Base-by-base conservation (phyloP, 2,329 filamentous ascomycete species). In the Aspergillus sp. region DNA sequence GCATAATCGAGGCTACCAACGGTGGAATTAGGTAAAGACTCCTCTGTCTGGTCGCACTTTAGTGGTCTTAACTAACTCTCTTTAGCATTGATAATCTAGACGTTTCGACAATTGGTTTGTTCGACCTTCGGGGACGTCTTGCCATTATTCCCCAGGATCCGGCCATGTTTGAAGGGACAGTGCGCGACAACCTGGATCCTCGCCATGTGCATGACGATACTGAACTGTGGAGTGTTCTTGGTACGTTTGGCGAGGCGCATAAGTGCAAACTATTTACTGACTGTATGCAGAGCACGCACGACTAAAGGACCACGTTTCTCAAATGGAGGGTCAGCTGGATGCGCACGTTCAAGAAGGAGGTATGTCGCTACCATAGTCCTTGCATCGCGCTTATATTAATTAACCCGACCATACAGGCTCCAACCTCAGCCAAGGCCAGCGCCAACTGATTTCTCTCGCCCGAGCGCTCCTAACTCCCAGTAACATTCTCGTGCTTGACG, bases 131-230 rank as follows among this genome's bases (percentile, higher is more conserved):
- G 55, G 85, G 93, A 55, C 88, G 95, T 57, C 82, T 99, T 48
- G 93, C 95, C 55, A 99, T 99, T 70, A 99, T 99, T 65, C 95
- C 96, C 4, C 95, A 99, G 73, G 96, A 99, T 76, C 93, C 95
- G 31, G 93, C 93, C 62, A 85, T 99, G 61, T 99, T 99, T 68
- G 91, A 96, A 75, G 93, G 93, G 51, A 93, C 90, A 8, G 85
- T 99, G 62, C 86, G 95, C 64, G 95, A 99, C 76, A 99, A 99
- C 71, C 84, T 98, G 40, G 95, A 99, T 72, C 96, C 96, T 23
- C 91, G 90, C 27, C 90, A 96, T 73, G 91, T 96, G 55, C 93
- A 96, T 70, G 93, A 97, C 75, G 96, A 99, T 75, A 96, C 93
- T 5, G 95, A 98, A 72, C 82, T 99, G 35, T 99, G 95, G 95